Conservation (phyloP, 805 yeast genomes). For the Hanseniaspora lachancei region DNA sequence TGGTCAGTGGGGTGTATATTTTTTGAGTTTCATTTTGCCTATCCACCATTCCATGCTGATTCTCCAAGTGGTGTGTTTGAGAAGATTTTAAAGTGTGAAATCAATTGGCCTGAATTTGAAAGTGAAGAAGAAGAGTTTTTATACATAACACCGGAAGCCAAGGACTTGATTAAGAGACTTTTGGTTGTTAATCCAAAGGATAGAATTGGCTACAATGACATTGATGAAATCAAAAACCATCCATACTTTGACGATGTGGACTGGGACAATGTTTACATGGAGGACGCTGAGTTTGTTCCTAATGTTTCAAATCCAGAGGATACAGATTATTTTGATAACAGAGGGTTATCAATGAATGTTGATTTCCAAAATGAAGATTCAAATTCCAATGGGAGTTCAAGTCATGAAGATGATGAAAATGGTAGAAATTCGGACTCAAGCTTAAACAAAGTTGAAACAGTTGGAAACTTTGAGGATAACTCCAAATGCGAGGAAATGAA, state of each 20-base stretch:
- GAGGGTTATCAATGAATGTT: constrained; percentile 64
- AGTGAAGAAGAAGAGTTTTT: constrained; percentile 38
- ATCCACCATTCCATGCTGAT: constrained; percentile 83
- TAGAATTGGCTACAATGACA: constrained; percentile 69
- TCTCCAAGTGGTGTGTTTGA: constrained; percentile 71
- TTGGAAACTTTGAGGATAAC: neutral
- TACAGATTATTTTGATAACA: constrained; percentile 78
- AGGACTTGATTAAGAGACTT: constrained; percentile 54
- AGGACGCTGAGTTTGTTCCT: constrained; percentile 77
- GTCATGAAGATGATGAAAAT: neutral
- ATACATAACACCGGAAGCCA: constrained; percentile 52
- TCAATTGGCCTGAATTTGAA: constrained; percentile 71
- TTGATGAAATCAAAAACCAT: constrained; percentile 65
- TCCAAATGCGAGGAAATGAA: no score
- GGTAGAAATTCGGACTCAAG: neutral
- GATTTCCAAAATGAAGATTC: constrained; percentile 37
- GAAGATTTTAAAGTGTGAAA: constrained; percentile 58
- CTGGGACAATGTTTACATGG: constrained; percentile 62
- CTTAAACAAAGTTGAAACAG: neutral
- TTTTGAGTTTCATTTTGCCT: constrained; percentile 83
- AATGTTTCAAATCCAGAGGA: constrained; percentile 63
- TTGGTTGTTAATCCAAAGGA: constrained; percentile 49
- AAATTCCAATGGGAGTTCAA: constrained; percentile 22
- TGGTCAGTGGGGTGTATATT: constrained; percentile 96
- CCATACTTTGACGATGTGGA: constrained; percentile 58